Evolutionary conservation across 805 yeast genomes (phyloP).

Genomic region (Clavispora asparagi): DNA sequence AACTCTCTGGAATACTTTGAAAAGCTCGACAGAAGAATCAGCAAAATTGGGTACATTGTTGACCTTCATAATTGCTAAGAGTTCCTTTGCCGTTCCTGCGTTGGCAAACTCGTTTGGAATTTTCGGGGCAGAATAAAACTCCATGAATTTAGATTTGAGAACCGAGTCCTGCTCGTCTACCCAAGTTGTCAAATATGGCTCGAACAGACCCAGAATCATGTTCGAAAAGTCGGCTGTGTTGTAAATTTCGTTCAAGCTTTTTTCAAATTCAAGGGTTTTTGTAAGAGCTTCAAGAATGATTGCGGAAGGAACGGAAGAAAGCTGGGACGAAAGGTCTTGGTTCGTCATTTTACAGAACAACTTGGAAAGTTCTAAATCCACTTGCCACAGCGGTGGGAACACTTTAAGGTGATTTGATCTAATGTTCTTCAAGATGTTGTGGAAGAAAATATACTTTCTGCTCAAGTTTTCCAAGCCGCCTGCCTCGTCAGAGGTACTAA

Average conservation of each 20-base stretch:
- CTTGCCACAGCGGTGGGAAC: conserved; percentile 73
- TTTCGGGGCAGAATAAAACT: conserved; percentile 56
- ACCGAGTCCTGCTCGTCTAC: conserved; percentile 72
- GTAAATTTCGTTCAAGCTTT: conserved; percentile 60
- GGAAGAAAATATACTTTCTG: conserved; percentile 77
- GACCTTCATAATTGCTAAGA: conserved; percentile 36
- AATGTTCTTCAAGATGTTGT: conserved; percentile 58
- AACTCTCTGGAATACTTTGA: conserved; percentile 68
- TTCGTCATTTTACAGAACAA: conserved; percentile 66
- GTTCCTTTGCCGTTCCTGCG: conserved; percentile 15
- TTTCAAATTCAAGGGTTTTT: conserved; percentile 81
- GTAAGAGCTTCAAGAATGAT: conserved; percentile 64
- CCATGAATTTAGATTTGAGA: conserved; percentile 57
- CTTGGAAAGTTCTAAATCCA: conserved; percentile 54
- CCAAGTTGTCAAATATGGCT: conserved; percentile 84
- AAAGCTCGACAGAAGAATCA: conserved; percentile 82
- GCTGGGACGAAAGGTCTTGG: conserved; percentile 55
- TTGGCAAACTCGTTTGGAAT: conserved; percentile 38
- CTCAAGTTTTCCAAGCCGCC: conserved; percentile 85
- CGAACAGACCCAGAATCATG: conserved; percentile 62
- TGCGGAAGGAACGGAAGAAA: conserved; percentile 55
- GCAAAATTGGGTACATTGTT: conserved; percentile 61
- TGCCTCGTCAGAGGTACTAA: conserved; percentile 82
- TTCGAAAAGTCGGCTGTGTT: conserved; percentile 39
- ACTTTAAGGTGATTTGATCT: conserved; percentile 45